Evolutionary conservation across 371 early-diverging fungal genomes (phyloP), one percentile per base, ranked within the genome.

Genomic region (Chytridium lagenaria): DNA sequence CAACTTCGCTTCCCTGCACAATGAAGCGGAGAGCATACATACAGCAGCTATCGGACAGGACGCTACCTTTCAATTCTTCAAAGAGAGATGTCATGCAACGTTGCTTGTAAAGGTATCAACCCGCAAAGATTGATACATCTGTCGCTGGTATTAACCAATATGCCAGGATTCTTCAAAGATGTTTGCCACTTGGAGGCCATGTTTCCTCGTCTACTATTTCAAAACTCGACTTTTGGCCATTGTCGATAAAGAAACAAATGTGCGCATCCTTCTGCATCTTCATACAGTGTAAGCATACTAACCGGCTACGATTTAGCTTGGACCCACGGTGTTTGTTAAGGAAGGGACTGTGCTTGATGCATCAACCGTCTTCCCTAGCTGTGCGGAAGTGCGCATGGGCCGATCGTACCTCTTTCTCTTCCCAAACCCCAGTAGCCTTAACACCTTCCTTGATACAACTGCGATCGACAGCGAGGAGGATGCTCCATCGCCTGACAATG

Each of bases 221-320:
- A 52, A 52, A 26, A 22, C 55, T 5, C 12, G 26, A 5, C 12
- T 52, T 5, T 23, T 52, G 5, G 12, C 26, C 26, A 26, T 52
- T 23, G 26, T 52, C 55, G 55, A 52, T 52, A 10, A 52, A 12
- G n/a, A 52, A 12, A 52, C 55, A 26, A 52, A 52, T 23, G 55
- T 52, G 23, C 7, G 55, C 55, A 7, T 26, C 26, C 5, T 7
- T 44, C 44, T n/a, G n/a, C n/a, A n/a, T n/a, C n/a, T n/a, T n/a
- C n/a, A n/a, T n/a, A n/a, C n/a, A 19, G 44, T 12, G 44, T 7
- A 44, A 44, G 19, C 44, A 44, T 44, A 12, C 19, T 44, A 44
- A 44, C 44, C 44, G 12, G 7, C 44, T 44, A 44, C 19, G 12
- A 44, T 44, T 44, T 44, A 52, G 55, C 7, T 52, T 5, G 55